Evolutionary conservation across 2,329 filamentous ascomycete genomes (phyloP), one percentile per base, ranked within the genome.

Genomic region (Gremmenia infestans): DNA sequence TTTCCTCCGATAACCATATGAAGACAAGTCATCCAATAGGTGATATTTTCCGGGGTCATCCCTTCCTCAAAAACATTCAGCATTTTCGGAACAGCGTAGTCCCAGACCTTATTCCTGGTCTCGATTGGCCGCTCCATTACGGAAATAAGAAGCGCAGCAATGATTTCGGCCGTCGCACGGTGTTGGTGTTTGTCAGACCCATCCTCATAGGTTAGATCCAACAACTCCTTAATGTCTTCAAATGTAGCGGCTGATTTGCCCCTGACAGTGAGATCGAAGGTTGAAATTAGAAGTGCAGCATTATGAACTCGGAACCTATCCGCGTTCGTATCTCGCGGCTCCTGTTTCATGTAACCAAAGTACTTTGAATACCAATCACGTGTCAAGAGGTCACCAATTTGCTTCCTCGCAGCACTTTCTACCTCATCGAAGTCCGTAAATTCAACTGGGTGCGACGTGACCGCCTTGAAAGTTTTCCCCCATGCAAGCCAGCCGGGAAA

Each of bases 141-240:
- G 37, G 89, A 90, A 15, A 86, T 85, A 25, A 99, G 78, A 65
- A 99, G 73, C 4, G 90, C 92, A 14, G 89, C 91, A 50, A 99
- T 76, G 54, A 99, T 97, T 73, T 99, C 94, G 0, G 94, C 84
- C 2, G 94, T 96, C 15, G 94, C 94, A 52, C 94, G 89, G 71
- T 99, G 94, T 70, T 99, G 93, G 71, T 99, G 94, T 73, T 97
- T 97, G 70, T 99, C 94, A 65, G 86, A 94, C 9, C 95, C 94
- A 71, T 99, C 93, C 14, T 87, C 93, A 67, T 91, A 97, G 0
- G 95, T 85, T 2, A 83, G 82, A 56, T 81, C 77, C 5, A 89
- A 83, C 58, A 97, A 78, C 64, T 92, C 86, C 68, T 93, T 88
- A 70, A 99, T 86, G 54, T 99, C 94, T 5, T 93, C 85, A 65